Base-by-base conservation (phyloP, 306 rosid species). In the Dryas alaskensis region DNA sequence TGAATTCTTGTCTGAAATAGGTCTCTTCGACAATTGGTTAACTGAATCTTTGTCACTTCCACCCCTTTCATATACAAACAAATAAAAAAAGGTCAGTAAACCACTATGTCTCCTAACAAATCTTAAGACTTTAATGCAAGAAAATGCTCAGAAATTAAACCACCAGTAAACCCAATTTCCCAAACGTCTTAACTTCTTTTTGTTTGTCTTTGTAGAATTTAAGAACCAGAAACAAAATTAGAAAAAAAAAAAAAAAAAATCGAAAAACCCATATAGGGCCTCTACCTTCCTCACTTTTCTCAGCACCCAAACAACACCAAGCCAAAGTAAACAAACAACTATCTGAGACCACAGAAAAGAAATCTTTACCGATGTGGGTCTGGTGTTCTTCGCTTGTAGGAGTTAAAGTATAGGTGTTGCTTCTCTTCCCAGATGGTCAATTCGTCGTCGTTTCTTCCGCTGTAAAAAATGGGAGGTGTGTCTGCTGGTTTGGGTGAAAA, bases 391-490 rank as follows among this genome's bases (percentile, higher is more conserved):
- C 89, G 88, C 16, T 72, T 75, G 76, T 86, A 93, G 3, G 87
- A 85, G 81, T 73, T 83, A 73, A 79, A n/a, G 17, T 78, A 73
- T 0, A 42, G 76, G 73, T 85, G 87, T 27, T 77, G 77, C 80
- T 66, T 81, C 49, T 69, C 88, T 82, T 88, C 92, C 98, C 96
- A 92, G 54, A 69, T 69, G 43, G 83, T 68, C 64, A 93, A 78
- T 52, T 82, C 85, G 31, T 76, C 81, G 16, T 83, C 74, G 5
- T 50, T 79, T 16, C 5, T 79, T 16, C 5, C 51, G 67, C 39
- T 75, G 11, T 9, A 3, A 4, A 31, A 6, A 61, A 79, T 12
- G 10, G 75, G 67, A 63, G 58, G 65, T 6, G 73, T 64, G 57
- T 72, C 76, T 11, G 81, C 27, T 17, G 83, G 78, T 50, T 46